A percentile compares a stretch with the other conserved stretches of the same genome.
Evolutionary conservation across 495 filamentous ascomycete species (phyloP).

Genomic region (Saxophila tyrrhenica): DNA sequence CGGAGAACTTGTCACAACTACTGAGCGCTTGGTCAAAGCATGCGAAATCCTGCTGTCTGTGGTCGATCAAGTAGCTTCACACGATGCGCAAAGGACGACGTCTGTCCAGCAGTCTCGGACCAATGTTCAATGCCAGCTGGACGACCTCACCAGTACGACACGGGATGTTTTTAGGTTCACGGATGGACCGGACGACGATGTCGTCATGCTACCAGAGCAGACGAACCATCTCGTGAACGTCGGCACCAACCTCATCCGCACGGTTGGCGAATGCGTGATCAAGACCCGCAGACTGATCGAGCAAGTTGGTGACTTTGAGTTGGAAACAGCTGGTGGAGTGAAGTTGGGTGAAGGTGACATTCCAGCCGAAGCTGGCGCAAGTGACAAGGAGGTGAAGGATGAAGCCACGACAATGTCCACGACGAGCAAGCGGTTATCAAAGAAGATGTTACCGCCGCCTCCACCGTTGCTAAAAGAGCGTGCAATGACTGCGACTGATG

Average conservation of each 20-base stretch:
- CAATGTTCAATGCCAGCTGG: slow-evolving; percentile 68
- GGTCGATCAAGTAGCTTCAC: slow-evolving; percentile 72
- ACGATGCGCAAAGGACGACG: slow-evolving; percentile 53
- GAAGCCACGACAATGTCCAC: neutral
- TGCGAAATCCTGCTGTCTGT: slow-evolving; percentile 66
- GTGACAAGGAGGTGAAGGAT: neutral
- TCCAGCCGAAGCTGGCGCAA: slow-evolving; percentile 38
- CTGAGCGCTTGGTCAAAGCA: slow-evolving; percentile 68
- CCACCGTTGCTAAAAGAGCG: neutral
- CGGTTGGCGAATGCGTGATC: slow-evolving; percentile 79
- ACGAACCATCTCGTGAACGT: slow-evolving; percentile 65
- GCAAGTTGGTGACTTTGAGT: slow-evolving; percentile 86
- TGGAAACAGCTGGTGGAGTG: slow-evolving; percentile 38
- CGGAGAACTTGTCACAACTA: slow-evolving; percentile 62
- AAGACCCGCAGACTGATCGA: slow-evolving; percentile 80
- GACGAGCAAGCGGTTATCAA: neutral
- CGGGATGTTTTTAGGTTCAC: slow-evolving; percentile 60
- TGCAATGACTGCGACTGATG: neutral
- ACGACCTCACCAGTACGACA: slow-evolving; percentile 66
- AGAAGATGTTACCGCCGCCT: slow-evolving; percentile 7
- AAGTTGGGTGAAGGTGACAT: neutral
- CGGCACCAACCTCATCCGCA: slow-evolving; percentile 80
- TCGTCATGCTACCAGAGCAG: slow-evolving; percentile 68
- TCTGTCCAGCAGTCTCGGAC: slow-evolving; percentile 58
- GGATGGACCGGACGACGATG: slow-evolving; percentile 52